Evolutionary conservation across 257 asterid genomes (phyloP).

Genomic region (Apocynum venetum): DNA sequence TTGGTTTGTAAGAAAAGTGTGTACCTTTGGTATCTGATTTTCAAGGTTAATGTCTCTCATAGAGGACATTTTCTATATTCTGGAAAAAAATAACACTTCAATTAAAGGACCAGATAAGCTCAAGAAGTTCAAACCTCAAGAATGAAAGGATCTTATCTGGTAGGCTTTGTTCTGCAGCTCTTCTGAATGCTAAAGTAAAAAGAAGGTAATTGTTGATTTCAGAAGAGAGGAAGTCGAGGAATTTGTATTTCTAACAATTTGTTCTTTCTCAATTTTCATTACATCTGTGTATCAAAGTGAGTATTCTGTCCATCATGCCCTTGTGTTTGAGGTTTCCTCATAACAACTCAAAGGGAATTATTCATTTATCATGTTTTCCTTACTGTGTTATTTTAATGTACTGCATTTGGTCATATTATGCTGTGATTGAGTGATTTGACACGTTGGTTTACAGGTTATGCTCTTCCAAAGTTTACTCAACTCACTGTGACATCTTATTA

Average conservation of each 20-base stretch:
- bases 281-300: neutral
- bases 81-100: neutral
- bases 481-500: slow-evolving; percentile 74
- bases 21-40: neutral
- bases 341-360: neutral
- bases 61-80: neutral
- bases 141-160: neutral
- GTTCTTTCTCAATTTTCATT: neutral
- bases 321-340: neutral
- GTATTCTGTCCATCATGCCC: neutral
- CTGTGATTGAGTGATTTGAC: neutral
- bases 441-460: slow-evolving; percentile 47
- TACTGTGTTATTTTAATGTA: neutral
- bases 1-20: neutral
- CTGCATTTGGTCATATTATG: neutral
- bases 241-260: neutral
- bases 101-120: neutral
- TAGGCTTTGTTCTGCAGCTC: neutral
- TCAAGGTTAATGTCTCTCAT: neutral
- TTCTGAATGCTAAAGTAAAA: neutral
- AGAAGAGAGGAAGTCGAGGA: neutral
- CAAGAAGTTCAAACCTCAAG: neutral
- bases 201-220: neutral
- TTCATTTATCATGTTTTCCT: neutral
- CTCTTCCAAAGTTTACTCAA: slow-evolving; percentile 75